phyloP scores from a whole-genome alignment of 306 rosid species.

The barrel medic (Medicago truncatula) region MtrunA17r5.0-ANR NC_053045.1:6554501-6555000 shows the following conservation, averaged over 20 bases:
- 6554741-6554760: background rate
- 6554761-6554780: constrained; percentile 19
- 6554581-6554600: too few relatives aligned
- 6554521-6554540: too few relatives aligned
- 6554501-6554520: too few relatives aligned
- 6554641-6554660: background rate
- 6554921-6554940: background rate
- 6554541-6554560: too few relatives aligned
- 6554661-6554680: background rate
- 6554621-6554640: background rate
- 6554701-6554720: constrained; percentile 18
- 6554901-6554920: background rate
- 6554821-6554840: constrained; percentile 16
- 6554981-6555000: too few relatives aligned
- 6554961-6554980: too few relatives aligned
- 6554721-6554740: background rate
- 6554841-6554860: background rate
- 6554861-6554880: background rate
- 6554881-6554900: background rate
- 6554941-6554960: too few relatives aligned
- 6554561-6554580: too few relatives aligned
- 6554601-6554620: too few relatives aligned
- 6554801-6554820: constrained; percentile 12
- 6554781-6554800: background rate
- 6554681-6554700: background rate